These are phyloP conservation scores for Penicillium sp. DNA, from an alignment of 2,329 filamentous ascomycete genomes.

Conservation along the genomic window DNA sequence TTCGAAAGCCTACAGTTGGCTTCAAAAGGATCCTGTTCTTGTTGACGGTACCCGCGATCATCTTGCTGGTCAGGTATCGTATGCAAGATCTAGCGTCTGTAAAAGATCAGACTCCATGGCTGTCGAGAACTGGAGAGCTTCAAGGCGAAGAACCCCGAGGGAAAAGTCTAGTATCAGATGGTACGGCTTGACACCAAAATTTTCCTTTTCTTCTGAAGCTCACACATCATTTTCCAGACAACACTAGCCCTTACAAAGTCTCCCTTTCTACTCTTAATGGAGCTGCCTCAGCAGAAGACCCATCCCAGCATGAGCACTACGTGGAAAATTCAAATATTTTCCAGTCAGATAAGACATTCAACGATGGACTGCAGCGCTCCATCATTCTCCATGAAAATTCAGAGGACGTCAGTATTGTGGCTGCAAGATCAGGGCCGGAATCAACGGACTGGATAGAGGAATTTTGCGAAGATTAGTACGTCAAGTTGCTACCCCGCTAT, in stretches of 20 bases:
- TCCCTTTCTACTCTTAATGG: background rate
- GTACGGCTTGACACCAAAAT: background rate
- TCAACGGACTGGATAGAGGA: constrained; percentile 5
- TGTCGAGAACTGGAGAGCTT: background rate
- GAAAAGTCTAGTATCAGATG: background rate
- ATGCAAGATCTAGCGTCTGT: background rate
- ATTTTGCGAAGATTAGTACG: constrained; percentile 7
- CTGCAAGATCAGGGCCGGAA: background rate
- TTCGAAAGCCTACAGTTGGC: background rate
- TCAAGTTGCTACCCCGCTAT: background rate
- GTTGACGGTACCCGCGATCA: background rate
- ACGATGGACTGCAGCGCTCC: background rate
- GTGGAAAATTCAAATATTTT: background rate
- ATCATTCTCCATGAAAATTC: background rate
- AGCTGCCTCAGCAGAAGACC: background rate
- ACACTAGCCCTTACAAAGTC: constrained; percentile 6
- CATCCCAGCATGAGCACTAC: background rate
- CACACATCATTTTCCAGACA: background rate
- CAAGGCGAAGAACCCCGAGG: background rate
- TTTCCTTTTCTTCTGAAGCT: background rate
- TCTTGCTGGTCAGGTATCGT: constrained; percentile 3
- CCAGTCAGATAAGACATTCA: background rate
- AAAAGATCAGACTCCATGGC: background rate
- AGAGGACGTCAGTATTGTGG: constrained; percentile 8
- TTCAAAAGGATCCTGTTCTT: background rate